Evolutionary conservation across 2,329 filamentous ascomycete species (phyloP), one percentile per base, ranked within the genome.

Genomic region (Waltergamsia citrina): DNA sequence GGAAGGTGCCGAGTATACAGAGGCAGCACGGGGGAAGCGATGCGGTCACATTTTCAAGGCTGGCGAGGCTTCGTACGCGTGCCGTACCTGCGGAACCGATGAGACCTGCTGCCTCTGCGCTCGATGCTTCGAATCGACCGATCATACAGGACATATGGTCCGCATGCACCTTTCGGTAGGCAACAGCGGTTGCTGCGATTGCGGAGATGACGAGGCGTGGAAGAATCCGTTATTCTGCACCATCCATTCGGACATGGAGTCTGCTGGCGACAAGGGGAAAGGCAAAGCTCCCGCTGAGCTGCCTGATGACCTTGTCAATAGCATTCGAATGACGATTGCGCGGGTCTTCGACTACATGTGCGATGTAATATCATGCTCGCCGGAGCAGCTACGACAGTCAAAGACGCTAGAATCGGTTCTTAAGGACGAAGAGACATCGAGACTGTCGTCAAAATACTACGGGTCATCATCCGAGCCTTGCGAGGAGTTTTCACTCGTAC

Each of bases 21-120:
- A 90, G 45, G 82, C 84, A 6, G 92, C 92, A 11, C 78, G 86
- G 45, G 92, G 93, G 36, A 93, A 93, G 59, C 81, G 87, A 30
- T 98, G 92, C 55, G 93, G 92, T 4, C 93, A 98, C 63, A 96
- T 98, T 41, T 94, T 98, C 70, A 90, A 90, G 60, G 72, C 76
- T 11, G 92, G 90, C 33, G 92, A 98, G 64, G 88, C 87, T 37
- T 90, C 86, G 38, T 98, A 96, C 56, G 74, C 82, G 48, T 98
- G 92, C 68, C 83, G 87, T 48, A 96, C 90, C 8, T 98, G 92
- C 58, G 86, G 86, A 31, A 78, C 82, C 29, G 93, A 98, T 57
- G 90, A 95, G 43, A 96, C 92, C 1, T 96, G 90, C 58, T 90
- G 92, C 32, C 71, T 98, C 12, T 98, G 92, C 62, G 86, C 85